These are phyloP conservation scores for Rossbeevera mucosa DNA, from an alignment of 768 basidiomycete genomes.

Conservation along the genomic window DNA sequence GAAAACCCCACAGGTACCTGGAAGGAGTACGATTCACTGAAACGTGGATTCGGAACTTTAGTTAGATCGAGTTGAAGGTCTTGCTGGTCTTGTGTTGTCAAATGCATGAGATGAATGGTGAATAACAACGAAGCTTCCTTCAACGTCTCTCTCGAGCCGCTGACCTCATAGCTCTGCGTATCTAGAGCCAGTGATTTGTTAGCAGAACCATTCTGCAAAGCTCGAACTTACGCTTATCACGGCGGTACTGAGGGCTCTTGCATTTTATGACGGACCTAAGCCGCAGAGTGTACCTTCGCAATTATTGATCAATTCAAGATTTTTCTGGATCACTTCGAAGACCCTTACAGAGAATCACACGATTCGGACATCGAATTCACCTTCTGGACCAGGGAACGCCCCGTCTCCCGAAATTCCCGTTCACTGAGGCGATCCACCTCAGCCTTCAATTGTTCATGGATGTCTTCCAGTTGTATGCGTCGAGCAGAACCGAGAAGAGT, in stretches of 20 bases:
- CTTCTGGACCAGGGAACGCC: conserved; percentile 14
- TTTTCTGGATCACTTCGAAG: background rate
- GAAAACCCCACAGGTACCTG: conserved; percentile 20
- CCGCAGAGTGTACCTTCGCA: conserved; percentile 14
- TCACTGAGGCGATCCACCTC: conserved; percentile 15
- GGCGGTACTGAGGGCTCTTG: background rate
- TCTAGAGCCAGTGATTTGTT: conserved; percentile 9
- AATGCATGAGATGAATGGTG: conserved; percentile 27
- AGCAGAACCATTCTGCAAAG: background rate
- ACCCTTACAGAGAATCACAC: conserved; percentile 15
- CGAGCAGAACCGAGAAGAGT: conserved; percentile 6
- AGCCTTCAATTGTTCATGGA: conserved; percentile 7
- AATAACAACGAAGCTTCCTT: conserved; percentile 20
- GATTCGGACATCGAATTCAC: conserved; percentile 17
- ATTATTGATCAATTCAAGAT: background rate
- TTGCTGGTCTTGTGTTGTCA: conserved; percentile 29
- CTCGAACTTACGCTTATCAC: conserved; percentile 3
- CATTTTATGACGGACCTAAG: conserved; percentile 8
- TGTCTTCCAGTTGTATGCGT: conserved; percentile 18
- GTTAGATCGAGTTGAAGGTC: conserved; percentile 24
- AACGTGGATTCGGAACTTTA: conserved; percentile 21
- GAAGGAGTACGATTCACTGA: conserved; percentile 25
- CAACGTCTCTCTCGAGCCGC: conserved; percentile 16
- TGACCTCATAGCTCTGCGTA: conserved; percentile 14
- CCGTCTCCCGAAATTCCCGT: conserved; percentile 11